A percentile compares a stretch with the other conserved stretches of the same genome.
phyloP scores from a whole-genome alignment of 176 grass and related monocot genomes.

The Calamus simplicifolius region DNA sequence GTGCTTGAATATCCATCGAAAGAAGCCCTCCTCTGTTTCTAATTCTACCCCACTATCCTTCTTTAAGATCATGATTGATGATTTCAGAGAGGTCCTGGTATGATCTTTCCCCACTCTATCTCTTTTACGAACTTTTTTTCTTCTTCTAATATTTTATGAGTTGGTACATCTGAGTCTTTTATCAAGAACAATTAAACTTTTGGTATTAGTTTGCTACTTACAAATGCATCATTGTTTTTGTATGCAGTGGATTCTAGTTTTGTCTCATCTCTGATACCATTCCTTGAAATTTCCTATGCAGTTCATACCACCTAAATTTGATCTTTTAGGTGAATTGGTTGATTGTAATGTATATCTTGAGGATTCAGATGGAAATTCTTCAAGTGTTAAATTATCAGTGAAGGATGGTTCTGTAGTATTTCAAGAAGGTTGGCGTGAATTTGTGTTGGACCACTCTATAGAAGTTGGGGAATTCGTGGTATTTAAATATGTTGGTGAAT shows the following conservation, averaged over 20 bases:
- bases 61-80: conserved; percentile 30
- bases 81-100: conserved; percentile 47
- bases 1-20: too few relatives aligned
- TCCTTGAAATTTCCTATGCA: conserved; percentile 22
- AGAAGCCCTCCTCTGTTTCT: too few relatives aligned
- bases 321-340: conserved; percentile 17
- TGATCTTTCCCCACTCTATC: neutral
- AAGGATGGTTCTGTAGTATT: conserved; percentile 32
- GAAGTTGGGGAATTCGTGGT: conserved; percentile 31
- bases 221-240: neutral
- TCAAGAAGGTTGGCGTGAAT: conserved; percentile 44
- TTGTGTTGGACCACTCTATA: conserved; percentile 50
- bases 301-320: conserved; percentile 38
- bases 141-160: neutral
- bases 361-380: conserved; percentile 29
- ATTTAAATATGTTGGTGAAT: conserved; percentile 24
- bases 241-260: neutral
- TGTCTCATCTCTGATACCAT: neutral
- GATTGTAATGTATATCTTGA: conserved; percentile 30
- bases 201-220: neutral
- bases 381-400: conserved; percentile 18
- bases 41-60: conserved; percentile 12
- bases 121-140: neutral
- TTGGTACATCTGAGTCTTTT: neutral
- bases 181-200: neutral